Evolutionary conservation across 2,329 filamentous ascomycete species (phyloP).

Genomic region (Arachnopeziza araneosa): DNA sequence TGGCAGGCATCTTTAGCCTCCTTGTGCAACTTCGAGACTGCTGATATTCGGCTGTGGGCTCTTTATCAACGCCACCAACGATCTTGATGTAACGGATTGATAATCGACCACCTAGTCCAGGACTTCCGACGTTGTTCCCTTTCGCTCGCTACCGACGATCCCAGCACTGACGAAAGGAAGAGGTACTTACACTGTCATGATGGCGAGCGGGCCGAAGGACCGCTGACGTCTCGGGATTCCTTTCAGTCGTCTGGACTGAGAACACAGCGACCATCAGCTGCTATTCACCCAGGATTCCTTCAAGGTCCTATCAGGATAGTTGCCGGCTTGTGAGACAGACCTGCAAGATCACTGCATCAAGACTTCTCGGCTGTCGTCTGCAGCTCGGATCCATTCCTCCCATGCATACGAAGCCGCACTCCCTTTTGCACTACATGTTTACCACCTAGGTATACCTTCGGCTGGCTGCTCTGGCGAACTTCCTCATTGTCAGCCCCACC

Average conservation of each 20-base stretch:
- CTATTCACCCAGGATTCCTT: background rate
- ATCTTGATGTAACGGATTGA: background rate
- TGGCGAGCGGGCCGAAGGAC: background rate
- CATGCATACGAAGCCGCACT: background rate
- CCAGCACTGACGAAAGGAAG: background rate
- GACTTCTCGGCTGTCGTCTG: background rate
- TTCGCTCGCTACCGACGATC: background rate
- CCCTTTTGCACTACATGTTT: background rate
- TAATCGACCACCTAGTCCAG: background rate
- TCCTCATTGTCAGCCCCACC: conserved; percentile 1
- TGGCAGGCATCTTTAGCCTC: background rate
- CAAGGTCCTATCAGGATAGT: background rate
- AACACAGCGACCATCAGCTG: no score
- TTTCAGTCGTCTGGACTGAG: no score
- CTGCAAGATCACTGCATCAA: background rate
- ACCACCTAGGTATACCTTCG: background rate
- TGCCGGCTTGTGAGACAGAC: background rate
- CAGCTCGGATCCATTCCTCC: background rate
- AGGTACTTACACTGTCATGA: no score
- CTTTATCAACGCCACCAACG: background rate
- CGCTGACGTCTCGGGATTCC: background rate
- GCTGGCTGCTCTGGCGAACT: background rate
- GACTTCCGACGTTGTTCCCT: no score
- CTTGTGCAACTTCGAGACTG: background rate
- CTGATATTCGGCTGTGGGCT: background rate